A percentile compares a stretch with the other conserved stretches of the same genome.
phyloP scores from a whole-genome alignment of 345 rosid species.

The Lumnitzera littorea region DNA sequence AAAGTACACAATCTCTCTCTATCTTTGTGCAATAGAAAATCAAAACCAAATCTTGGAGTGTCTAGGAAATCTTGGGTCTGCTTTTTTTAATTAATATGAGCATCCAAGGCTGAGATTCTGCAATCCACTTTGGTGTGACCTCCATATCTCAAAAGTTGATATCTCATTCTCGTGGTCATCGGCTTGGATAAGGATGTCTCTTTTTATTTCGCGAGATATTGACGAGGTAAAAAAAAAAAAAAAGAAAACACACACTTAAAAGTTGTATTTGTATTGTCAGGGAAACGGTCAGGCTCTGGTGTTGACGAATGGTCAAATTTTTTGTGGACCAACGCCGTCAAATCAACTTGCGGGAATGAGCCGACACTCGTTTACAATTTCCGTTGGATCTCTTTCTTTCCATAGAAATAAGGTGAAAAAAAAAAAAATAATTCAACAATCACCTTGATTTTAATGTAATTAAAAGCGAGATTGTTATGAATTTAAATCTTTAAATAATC shows the following conservation, averaged over 20 bases:
- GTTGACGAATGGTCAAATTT: slow-evolving; percentile 22
- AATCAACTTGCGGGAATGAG: slow-evolving; percentile 6
- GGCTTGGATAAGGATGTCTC: too few species aligned
- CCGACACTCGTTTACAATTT: slow-evolving; percentile 11
- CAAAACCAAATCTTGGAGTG: slow-evolving; percentile 51
- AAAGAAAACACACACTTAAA: too few species aligned
- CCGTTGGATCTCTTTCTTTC: too few species aligned
- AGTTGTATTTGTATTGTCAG: neutral
- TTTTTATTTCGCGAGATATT: slow-evolving; percentile 8
- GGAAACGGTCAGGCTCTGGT: slow-evolving; percentile 3
- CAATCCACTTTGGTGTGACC: slow-evolving; percentile 17
- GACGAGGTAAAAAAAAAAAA: neutral
- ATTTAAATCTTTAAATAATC: too few species aligned
- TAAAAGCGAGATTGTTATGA: too few species aligned
- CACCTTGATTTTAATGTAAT: too few species aligned
- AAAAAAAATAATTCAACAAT: too few species aligned
- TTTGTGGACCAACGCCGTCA: slow-evolving; percentile 23
- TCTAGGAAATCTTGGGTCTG: slow-evolving; percentile 31
- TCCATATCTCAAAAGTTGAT: slow-evolving; percentile 4
- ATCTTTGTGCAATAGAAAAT: slow-evolving; percentile 8
- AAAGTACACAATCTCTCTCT: slow-evolving; percentile 12
- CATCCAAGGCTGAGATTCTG: too few species aligned
- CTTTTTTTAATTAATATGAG: slow-evolving; percentile 2
- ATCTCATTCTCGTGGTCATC: too few species aligned
- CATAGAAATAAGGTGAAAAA: too few species aligned